These are phyloP conservation scores for Bruguiera parviflora DNA, from an alignment of 345 rosid species.

Conservation along the genomic window DNA sequence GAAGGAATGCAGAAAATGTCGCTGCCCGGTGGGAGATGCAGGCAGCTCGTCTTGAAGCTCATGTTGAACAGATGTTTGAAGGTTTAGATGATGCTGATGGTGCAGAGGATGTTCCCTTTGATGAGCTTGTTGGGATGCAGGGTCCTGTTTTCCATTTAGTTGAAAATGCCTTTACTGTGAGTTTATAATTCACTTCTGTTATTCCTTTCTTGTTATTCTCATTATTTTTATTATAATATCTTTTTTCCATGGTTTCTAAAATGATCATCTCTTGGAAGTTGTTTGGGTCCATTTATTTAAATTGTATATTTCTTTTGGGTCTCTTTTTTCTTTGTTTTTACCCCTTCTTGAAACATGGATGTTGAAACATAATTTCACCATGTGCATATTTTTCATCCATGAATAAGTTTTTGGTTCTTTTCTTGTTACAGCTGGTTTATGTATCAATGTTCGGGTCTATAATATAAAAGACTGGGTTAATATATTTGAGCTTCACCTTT, in stretches of 20 bases:
- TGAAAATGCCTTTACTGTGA: conserved; percentile 98
- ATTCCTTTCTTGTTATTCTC: conserved; percentile 8
- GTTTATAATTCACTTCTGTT: conserved; percentile 21
- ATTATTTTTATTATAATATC: not conserved
- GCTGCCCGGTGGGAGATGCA: conserved; percentile 98
- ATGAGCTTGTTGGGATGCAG: conserved; percentile 99
- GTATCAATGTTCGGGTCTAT: too few relatives aligned
- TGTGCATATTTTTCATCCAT: not conserved
- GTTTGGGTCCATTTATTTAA: not conserved
- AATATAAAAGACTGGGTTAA: not conserved
- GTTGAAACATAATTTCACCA: not conserved
- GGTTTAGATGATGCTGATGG: conserved; percentile 99
- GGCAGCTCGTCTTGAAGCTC: conserved; percentile 99
- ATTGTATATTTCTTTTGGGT: not conserved
- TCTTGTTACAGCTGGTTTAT: not conserved
- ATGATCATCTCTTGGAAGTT: not conserved
- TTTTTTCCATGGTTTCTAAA: not conserved
- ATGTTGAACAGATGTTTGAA: conserved; percentile 98
- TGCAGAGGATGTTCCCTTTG: conserved; percentile 99
- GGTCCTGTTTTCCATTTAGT: conserved; percentile 99
- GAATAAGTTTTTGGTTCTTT: not conserved
- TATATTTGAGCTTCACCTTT: not conserved
- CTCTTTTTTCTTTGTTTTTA: not conserved
- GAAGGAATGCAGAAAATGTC: conserved; percentile 95
- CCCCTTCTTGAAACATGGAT: not conserved